These are phyloP conservation scores for Triadica sebifera DNA, from an alignment of 345 rosid genomes.

Conservation along the genomic window DNA sequence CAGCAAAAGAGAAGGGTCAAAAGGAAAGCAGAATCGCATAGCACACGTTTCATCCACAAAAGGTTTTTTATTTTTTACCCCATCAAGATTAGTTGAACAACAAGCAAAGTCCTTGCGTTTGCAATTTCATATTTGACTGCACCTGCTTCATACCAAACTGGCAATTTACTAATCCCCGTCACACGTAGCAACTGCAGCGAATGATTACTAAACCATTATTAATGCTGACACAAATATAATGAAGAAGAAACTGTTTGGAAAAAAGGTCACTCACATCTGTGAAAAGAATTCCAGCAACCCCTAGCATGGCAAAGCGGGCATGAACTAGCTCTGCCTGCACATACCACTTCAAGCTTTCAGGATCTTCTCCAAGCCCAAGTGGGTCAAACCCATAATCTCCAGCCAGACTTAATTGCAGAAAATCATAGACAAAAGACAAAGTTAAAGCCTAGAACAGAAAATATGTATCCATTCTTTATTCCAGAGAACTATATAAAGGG, in stretches of 20 bases:
- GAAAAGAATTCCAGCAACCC: conserved; percentile 87
- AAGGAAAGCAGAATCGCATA: too few relatives aligned
- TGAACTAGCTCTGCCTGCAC: conserved; percentile 96
- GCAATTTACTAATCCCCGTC: conserved; percentile 63
- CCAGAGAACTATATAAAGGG: not conserved
- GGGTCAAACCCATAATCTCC: conserved; percentile 97
- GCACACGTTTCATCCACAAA: too few relatives aligned
- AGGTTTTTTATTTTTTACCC: conserved; percentile 45
- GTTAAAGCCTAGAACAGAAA: not conserved
- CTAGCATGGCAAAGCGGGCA: conserved; percentile 90
- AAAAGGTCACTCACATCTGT: conserved; percentile 57
- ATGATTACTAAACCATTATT: not conserved
- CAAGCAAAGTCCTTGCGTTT: conserved; percentile 62
- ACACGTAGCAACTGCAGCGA: conserved; percentile 64
- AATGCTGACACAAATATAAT: not conserved
- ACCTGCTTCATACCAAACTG: conserved; percentile 96
- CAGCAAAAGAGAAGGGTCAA: not conserved
- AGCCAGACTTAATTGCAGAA: conserved; percentile 42
- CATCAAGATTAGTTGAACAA: conserved; percentile 76
- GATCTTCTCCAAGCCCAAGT: conserved; percentile 88
- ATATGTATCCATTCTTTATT: not conserved
- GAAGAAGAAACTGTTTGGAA: not conserved
- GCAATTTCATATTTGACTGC: conserved; percentile 73
- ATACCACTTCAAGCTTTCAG: conserved; percentile 85
- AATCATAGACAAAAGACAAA: not conserved